Evolutionary conservation across 495 filamentous ascomycete genomes (phyloP).

Genomic region (Talaromyces nanjingensis): DNA sequence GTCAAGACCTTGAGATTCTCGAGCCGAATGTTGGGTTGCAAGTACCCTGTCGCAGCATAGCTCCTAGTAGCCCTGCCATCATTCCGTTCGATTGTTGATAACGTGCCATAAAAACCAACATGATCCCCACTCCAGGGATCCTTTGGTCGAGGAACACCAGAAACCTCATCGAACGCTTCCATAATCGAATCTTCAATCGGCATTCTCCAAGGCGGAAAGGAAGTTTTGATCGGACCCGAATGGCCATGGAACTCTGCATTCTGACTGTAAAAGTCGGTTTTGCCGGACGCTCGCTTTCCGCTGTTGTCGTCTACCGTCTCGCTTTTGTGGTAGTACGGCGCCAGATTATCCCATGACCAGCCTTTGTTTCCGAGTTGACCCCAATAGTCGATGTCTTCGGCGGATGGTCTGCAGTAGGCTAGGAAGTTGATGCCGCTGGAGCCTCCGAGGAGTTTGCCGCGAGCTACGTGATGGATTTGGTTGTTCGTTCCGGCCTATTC

Average conservation of each 20-base stretch:
- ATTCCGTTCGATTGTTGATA: constrained; percentile 13
- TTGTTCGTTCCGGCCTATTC: constrained; percentile 9
- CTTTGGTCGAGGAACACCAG: constrained; percentile 15
- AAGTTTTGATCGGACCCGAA: constrained; percentile 19
- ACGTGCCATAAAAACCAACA: constrained; percentile 18
- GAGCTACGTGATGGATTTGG: constrained; percentile 21
- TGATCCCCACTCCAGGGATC: constrained; percentile 19
- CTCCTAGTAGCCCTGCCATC: constrained; percentile 24
- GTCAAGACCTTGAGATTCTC: constrained; percentile 40
- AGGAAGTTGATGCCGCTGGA: constrained; percentile 47
- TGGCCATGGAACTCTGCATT: constrained; percentile 10
- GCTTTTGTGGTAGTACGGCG: constrained; percentile 34
- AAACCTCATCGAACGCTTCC: constrained; percentile 21
- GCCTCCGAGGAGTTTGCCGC: constrained; percentile 52
- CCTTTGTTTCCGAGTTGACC: constrained; percentile 42
- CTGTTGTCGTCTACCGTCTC: constrained; percentile 15
- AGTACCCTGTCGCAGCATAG: constrained; percentile 30
- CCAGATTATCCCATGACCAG: constrained; percentile 44
- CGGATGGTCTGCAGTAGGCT: constrained; percentile 24
- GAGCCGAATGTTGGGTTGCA: constrained; percentile 22
- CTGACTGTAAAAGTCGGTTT: constrained; percentile 1
- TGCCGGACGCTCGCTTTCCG: constrained; percentile 4
- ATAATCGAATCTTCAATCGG: constrained; percentile 9
- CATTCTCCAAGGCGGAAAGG: constrained; percentile 14
- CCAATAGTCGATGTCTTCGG: constrained; percentile 44